Conservation (phyloP, 2,329 filamentous ascomycete species). For the Hymenoscyphus occultus region DNA sequence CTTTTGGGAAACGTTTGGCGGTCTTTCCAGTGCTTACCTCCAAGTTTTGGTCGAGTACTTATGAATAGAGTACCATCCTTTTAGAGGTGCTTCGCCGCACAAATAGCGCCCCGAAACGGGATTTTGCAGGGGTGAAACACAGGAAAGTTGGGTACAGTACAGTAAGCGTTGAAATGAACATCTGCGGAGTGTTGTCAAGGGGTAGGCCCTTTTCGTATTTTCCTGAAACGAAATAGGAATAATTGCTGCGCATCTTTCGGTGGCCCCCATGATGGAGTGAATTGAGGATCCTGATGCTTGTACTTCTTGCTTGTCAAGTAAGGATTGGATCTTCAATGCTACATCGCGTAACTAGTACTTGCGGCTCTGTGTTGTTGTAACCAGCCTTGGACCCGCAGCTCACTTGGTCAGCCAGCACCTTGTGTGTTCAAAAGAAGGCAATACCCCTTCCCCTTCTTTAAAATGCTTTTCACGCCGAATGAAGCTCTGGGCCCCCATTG, state of each 20-base stretch:
- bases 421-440: slow-evolving; percentile 1
- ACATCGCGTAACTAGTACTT: neutral
- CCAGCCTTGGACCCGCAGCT: neutral
- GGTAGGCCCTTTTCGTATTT: neutral
- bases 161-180: neutral
- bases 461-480: neutral
- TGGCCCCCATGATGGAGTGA: neutral
- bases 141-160: neutral
- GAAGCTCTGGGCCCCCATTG: neutral
- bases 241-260: neutral
- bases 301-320: neutral
- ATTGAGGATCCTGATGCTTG: neutral
- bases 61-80: neutral
- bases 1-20: neutral
- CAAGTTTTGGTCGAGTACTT: neutral
- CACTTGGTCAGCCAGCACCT: neutral
- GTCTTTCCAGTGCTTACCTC: neutral
- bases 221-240: neutral
- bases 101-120: neutral
- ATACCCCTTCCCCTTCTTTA: neutral
- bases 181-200: neutral
- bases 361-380: neutral
- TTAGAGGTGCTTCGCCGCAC: slow-evolving; percentile 2
- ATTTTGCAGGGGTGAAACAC: neutral
- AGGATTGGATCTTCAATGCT: neutral